Percentiles rank a stretch among this genome's conserved stretches.
These are phyloP conservation scores for Sclerotinia sclerotiorum DNA, from an alignment of 2,329 filamentous ascomycete species.

Conservation along the genomic window DNA sequence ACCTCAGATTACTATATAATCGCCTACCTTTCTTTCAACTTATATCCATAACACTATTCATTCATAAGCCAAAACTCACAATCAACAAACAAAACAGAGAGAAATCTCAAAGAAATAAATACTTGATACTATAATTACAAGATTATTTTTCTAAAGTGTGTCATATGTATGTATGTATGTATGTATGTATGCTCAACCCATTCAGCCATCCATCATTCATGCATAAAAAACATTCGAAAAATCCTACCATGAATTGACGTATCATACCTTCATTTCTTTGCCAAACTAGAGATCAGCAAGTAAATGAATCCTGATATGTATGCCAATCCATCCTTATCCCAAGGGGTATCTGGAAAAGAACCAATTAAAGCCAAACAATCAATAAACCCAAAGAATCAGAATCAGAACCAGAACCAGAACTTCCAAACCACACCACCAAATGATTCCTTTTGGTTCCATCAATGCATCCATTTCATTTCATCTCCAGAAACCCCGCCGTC, in stretches of 20 bases:
- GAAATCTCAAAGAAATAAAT: neutral
- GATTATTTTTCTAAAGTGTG: neutral
- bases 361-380: conserved; percentile 17
- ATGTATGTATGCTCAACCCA: conserved; percentile 7
- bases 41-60: too few species aligned
- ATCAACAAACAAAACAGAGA: neutral
- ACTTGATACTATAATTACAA: conserved; percentile 6
- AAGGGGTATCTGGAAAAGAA: conserved; percentile 24
- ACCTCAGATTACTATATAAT: too few species aligned
- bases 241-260: neutral
- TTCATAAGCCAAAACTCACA: neutral
- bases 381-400: conserved; percentile 17
- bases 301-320: conserved; percentile 9
- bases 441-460: neutral
- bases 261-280: neutral
- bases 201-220: conserved; percentile 11
- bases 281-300: neutral
- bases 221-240: neutral
- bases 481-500: conserved; percentile 1
- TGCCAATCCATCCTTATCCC: conserved; percentile 21
- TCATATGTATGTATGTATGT: neutral
- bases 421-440: conserved; percentile 7
- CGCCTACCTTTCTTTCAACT: too few species aligned
- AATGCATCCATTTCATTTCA: neutral
- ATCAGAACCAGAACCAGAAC: conserved; percentile 13